Base-by-base conservation (phyloP, 805 yeast genomes). In the Diddensiella santjacobensis region DNA sequence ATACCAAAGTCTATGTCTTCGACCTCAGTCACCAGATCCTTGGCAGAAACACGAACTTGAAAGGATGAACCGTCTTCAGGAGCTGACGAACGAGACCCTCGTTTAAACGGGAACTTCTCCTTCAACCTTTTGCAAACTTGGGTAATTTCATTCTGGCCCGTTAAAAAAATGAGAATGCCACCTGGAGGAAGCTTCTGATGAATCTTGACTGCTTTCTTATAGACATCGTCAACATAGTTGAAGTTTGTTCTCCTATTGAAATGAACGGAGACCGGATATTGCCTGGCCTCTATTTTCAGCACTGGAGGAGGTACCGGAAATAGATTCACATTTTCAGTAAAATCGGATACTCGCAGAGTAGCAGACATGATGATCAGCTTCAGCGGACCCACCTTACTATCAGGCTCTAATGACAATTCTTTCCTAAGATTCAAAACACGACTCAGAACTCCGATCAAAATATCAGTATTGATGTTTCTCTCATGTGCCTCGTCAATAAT, bases 401-500 rank as follows among this genome's bases (percentile, higher is more conserved):
- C 54, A 4, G 51, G 57, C 31, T 62, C 68, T 23, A 51, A 37
- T 47, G 75, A 58, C 65, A 65, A 49, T 11, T 64, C 63, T n/a
- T 67, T 59, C 59, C 99, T 79, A 35, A 91, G 72, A 54, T 75
- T 79, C 51, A 88, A 78, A 15, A 90, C 84, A 57, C 99, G 80
- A 62, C 96, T 87, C 44, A 93, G 71, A 84, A 93, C 85, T 42
- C 99, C 99, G 53, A 93, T 89, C 48, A 93, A 72, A 42, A 93
- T 91, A 68, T 93, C 99, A 0, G 99, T 93, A 63, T 93, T 93
- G 52, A 91, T 81, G 62, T 89, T 91, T 64, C 99, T 79, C 66
- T 93, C 99, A 65, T 93, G 99, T 0, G 99, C 99, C 68, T 93
- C 99, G 71, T 93, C 99, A 50, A 93, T 87, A 22, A 95, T 77